phyloP scores from a whole-genome alignment of 345 rosid species.

The Erysimum cheiranthoides region DNA sequence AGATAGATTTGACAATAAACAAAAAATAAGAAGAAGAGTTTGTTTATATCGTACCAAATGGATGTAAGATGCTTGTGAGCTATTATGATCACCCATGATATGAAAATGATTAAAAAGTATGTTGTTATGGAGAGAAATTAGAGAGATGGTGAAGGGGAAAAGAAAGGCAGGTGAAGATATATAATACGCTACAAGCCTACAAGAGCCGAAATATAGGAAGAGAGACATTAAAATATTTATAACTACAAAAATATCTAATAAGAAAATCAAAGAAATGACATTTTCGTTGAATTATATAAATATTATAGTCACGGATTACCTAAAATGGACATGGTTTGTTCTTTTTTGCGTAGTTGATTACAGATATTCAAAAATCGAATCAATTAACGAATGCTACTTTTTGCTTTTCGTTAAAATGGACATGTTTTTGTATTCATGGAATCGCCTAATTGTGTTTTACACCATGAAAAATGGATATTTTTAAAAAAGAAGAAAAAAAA shows the following conservation, averaged over 20 bases:
- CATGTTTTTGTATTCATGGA: constrained; percentile 1
- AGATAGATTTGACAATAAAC: neutral
- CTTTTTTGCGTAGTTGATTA: constrained; percentile 2
- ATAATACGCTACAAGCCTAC: neutral
- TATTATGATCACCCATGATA: constrained; percentile 52
- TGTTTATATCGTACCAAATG: constrained; percentile 52
- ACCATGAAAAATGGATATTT: neutral
- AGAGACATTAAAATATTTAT: constrained; percentile 21
- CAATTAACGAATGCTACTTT: neutral
- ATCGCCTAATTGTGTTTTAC: neutral
- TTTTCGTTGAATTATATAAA: neutral
- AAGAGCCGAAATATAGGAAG: constrained; percentile 5
- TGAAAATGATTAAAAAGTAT: constrained; percentile 1
- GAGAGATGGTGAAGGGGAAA: constrained; percentile 27
- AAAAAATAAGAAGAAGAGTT: too few species aligned
- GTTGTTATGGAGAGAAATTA: constrained; percentile 8
- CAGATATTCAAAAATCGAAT: neutral
- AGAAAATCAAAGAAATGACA: constrained; percentile 7
- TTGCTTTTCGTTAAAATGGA: neutral
- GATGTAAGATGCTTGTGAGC: constrained; percentile 66
- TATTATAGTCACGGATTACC: constrained; percentile 21
- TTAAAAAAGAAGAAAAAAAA: neutral
- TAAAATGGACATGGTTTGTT: constrained; percentile 15
- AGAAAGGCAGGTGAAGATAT: constrained; percentile 15
- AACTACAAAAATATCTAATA: neutral